These are phyloP conservation scores for Teunomyces aglyptinius DNA, from an alignment of 805 yeast genomes.

Conservation along the genomic window DNA sequence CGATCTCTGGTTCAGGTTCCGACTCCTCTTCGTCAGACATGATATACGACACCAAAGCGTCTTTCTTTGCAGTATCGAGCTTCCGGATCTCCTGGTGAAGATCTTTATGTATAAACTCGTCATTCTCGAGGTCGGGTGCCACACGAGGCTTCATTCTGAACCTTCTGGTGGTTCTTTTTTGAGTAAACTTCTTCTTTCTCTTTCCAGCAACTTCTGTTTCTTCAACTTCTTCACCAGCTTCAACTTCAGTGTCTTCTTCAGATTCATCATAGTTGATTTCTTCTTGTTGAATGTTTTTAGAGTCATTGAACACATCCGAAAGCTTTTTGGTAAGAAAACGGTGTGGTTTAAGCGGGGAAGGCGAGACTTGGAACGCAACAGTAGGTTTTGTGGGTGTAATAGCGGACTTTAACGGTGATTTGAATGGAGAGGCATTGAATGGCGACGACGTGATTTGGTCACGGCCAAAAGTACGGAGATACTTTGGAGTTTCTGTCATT, in stretches of 20 bases:
- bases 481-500: constrained; percentile 22
- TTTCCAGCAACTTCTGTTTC: neutral
- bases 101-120: constrained; percentile 34
- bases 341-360: constrained; percentile 44
- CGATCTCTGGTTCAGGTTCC: constrained; percentile 11
- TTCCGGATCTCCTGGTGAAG: constrained; percentile 41
- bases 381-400: constrained; percentile 10
- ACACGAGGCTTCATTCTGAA: constrained; percentile 46
- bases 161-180: constrained; percentile 52
- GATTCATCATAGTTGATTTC: constrained; percentile 8
- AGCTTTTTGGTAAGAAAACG: constrained; percentile 31
- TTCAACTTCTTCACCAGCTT: constrained; percentile 9
- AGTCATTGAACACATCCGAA: constrained; percentile 48
- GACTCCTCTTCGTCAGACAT: constrained; percentile 14
- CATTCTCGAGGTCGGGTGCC: constrained; percentile 20
- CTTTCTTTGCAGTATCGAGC: constrained; percentile 29
- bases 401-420: neutral
- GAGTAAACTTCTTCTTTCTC: constrained; percentile 39
- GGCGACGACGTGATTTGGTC: constrained; percentile 6
- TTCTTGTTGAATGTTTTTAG: constrained; percentile 31
- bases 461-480: constrained; percentile 14
- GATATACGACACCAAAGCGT: constrained; percentile 21
- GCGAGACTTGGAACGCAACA: constrained; percentile 38
- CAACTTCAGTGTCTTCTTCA: constrained; percentile 11
- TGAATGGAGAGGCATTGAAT: neutral